These are phyloP conservation scores for Tetrahymena elliotti DNA, from an alignment of 73 alveolate species.

Conservation along the genomic window DNA sequence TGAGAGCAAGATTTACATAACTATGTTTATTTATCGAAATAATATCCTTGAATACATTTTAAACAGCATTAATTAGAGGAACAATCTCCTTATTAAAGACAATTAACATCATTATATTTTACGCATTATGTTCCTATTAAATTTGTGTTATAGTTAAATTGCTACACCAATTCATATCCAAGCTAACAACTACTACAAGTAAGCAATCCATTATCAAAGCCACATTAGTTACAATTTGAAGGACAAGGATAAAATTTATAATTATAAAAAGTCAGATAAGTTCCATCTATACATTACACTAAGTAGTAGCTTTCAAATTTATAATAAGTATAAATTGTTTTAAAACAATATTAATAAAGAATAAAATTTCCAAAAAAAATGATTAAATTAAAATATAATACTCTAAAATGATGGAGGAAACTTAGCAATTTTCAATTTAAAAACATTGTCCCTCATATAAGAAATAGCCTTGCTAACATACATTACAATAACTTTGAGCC, in stretches of 20 bases:
- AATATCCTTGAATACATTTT: background rate
- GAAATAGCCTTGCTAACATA: background rate
- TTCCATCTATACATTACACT: background rate
- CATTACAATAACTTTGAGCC: background rate
- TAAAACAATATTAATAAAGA: background rate
- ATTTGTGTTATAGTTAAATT: background rate
- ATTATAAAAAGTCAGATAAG: background rate
- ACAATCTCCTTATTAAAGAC: background rate
- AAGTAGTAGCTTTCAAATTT: background rate
- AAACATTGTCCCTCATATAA: background rate
- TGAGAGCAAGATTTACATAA: background rate
- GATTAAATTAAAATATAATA: background rate
- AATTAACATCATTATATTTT: background rate
- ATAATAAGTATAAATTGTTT: background rate
- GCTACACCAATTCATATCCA: background rate
- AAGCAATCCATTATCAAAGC: background rate
- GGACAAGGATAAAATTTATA: background rate
- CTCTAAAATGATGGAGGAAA: background rate
- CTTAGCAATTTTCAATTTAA: background rate
- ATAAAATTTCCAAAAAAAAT: background rate
- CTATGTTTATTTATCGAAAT: background rate
- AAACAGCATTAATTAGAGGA: background rate
- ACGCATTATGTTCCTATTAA: background rate
- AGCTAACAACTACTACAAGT: background rate
- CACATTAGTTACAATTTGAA: background rate